Evolutionary conservation across 2,329 filamentous ascomycete genomes (phyloP).

Genomic region (Sporothrix humicola): DNA sequence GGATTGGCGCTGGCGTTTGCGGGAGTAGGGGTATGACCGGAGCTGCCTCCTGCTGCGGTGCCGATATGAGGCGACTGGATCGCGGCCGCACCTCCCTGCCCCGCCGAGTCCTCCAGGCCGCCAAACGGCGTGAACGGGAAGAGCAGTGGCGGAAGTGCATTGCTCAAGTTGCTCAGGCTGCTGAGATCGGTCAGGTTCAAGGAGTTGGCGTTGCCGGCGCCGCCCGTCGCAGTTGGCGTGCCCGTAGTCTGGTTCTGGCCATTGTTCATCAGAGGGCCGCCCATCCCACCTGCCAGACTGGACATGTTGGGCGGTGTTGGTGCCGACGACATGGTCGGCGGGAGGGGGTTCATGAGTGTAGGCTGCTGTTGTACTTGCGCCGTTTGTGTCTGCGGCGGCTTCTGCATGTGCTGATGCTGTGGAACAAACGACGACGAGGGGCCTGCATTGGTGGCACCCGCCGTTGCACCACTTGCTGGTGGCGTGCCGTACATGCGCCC

Average conservation of each 20-base stretch:
- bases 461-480: background rate
- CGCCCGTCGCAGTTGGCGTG: background rate
- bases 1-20: background rate
- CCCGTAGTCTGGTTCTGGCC: background rate
- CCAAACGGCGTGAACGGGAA: constrained; percentile 33
- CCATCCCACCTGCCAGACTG: background rate
- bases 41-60: no score
- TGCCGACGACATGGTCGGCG: background rate
- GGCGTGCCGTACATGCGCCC: background rate
- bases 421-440: background rate
- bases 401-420: constrained; percentile 18
- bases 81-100: background rate
- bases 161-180: constrained; percentile 27
- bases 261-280: background rate
- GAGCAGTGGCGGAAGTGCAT: constrained; percentile 28
- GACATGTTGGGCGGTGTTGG: background rate
- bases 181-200: constrained; percentile 20
- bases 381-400: background rate
- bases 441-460: background rate
- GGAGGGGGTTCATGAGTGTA: constrained; percentile 5
- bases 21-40: no score
- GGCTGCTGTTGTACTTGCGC: background rate
- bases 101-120: constrained; percentile 27
- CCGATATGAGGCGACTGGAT: background rate
- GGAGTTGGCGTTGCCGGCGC: background rate